Evolutionary conservation across 257 asterid genomes (phyloP).

Genomic region (Penstemon davidsonii): DNA sequence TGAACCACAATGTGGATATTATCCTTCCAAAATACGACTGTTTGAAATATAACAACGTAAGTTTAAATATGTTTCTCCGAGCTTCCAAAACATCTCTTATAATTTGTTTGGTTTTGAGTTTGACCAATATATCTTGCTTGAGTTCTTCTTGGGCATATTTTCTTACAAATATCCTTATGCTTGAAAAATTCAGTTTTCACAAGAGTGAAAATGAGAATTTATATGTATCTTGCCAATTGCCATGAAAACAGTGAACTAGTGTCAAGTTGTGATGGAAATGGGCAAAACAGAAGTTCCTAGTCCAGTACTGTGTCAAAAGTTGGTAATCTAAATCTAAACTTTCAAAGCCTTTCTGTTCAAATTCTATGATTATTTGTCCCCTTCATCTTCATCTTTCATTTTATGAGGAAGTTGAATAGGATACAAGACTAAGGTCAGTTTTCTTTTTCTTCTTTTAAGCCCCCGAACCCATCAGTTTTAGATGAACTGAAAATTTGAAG

Average conservation of each 20-base stretch:
- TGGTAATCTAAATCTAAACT: background rate
- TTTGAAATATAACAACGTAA: slow-evolving; percentile 67
- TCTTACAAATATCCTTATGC: slow-evolving; percentile 9
- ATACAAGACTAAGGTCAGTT: background rate
- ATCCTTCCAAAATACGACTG: slow-evolving; percentile 95
- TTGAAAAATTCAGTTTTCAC: slow-evolving; percentile 4
- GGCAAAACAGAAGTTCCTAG: background rate
- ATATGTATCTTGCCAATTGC: background rate
- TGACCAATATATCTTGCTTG: slow-evolving; percentile 13
- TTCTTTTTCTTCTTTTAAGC: background rate
- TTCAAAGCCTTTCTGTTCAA: background rate
- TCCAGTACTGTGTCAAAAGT: background rate
- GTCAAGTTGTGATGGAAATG: slow-evolving; percentile 5
- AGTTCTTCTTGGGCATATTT: slow-evolving; percentile 24
- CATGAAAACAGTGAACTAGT: slow-evolving; percentile 6
- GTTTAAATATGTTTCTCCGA: slow-evolving; percentile 28
- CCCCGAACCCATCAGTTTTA: background rate
- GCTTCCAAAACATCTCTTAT: slow-evolving; percentile 21
- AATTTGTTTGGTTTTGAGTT: slow-evolving; percentile 20
- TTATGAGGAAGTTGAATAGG: slow-evolving; percentile 1
- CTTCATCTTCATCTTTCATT: background rate
- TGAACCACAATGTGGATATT: slow-evolving; percentile 83
- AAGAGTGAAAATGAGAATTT: slow-evolving; percentile 5
- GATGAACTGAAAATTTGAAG: background rate
- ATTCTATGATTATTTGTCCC: background rate